Percentiles rank a stretch among this genome's conserved stretches.
phyloP scores from a whole-genome alignment of 23 red algal species.

The Gracilariopsis chorda region DNA sequence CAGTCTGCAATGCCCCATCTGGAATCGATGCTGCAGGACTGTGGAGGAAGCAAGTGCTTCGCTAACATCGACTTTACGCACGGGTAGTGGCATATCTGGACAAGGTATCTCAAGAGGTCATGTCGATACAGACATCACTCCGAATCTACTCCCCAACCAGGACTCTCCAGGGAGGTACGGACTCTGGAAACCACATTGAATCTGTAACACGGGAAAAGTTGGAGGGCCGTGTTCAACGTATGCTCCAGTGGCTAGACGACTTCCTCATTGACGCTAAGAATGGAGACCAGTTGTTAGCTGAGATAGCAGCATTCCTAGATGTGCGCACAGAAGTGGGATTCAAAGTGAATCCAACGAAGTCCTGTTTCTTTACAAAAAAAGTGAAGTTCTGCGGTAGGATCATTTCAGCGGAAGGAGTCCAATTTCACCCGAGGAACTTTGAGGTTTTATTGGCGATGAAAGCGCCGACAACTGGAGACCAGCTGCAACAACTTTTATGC shows the following conservation, averaged over 20 bases:
- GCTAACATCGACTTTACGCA: background rate
- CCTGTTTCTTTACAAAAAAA: background rate
- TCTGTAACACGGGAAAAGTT: background rate
- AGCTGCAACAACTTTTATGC: conserved; percentile 27
- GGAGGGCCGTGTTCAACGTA: background rate
- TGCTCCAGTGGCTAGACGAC: conserved; percentile 31
- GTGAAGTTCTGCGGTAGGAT: conserved; percentile 32
- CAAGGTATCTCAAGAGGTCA: background rate
- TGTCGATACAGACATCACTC: conserved; percentile 29
- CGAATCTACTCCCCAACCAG: conserved; percentile 15
- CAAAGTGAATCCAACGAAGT: conserved; percentile 34
- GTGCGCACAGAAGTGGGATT: background rate
- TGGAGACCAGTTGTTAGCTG: background rate
- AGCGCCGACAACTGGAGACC: background rate
- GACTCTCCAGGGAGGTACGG: conserved; percentile 14
- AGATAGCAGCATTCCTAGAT: background rate
- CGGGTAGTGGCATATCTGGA: conserved; percentile 28
- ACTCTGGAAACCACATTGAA: conserved; percentile 3
- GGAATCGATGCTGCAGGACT: conserved; percentile 38
- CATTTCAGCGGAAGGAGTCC: background rate
- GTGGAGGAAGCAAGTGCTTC: background rate
- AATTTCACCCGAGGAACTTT: background rate
- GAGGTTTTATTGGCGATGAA: background rate
- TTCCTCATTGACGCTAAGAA: background rate
- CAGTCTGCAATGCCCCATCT: conserved; percentile 32